Base-by-base conservation (phyloP, 2,329 filamentous ascomycete species). In the Knufia petricola region DNA sequence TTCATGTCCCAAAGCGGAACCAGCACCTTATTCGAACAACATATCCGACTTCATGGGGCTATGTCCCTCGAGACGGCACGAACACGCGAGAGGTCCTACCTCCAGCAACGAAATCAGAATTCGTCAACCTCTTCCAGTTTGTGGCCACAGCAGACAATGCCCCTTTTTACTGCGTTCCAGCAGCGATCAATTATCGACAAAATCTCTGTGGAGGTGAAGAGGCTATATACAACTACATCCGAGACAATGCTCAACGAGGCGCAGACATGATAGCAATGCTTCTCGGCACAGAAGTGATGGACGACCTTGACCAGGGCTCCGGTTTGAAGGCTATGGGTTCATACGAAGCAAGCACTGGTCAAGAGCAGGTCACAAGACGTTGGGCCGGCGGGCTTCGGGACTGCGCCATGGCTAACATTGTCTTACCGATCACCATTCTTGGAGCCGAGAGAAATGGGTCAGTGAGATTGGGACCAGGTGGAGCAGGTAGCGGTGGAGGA, bases 21-120 rank as follows among this genome's bases (percentile, higher is more conserved):
- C 90, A 95, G 63, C 68, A 72, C 42, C 65, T 94, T 37, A 79
- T 95, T 36, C 76, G 80, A 12, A 81, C 81, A 1, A 82, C 86
- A 0, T 64, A 94, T 24, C 85, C 87, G 0, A 95, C 87, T 0
- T 87, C 82, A 32, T 85, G 89, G 63, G 85, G 87, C 0, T 95
- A 86, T 64, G 61, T 76, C 0, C 73, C 85, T 0, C 43, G 10
- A 3, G 26, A 44, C 10, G 24, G 23, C 12, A 19, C 30, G 13
- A 30, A 41, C 7, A 50, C 53, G 10, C 41, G 50, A 19, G 50
- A 52, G 20, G 48, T 52, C 20, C 52, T 57, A 1, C 52, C 50
- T 44, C 23, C 40, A 36, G 49, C 54, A 4, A 41, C 58, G 3
- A 82, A 82, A 58, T 74, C 75, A 7, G 60, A 64, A 0, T 95